phyloP scores from a whole-genome alignment of 2,329 filamentous ascomycete genomes.

The Amylocarpus encephaloides region DNA sequence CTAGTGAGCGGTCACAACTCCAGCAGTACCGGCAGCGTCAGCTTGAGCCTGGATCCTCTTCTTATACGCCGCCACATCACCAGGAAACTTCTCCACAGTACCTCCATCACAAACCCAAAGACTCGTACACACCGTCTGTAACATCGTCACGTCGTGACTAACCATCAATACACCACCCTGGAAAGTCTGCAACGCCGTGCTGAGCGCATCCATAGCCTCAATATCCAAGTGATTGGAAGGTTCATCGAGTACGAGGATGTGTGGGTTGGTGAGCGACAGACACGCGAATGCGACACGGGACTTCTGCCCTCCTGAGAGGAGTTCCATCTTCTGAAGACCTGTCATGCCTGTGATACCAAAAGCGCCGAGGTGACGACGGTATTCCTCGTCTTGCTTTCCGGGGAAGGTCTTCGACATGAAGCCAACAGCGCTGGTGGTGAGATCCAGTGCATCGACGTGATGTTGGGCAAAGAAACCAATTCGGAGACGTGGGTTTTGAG shows the following conservation, averaged over 20 bases:
- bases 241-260: slow-evolving; percentile 96
- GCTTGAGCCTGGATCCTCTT: slow-evolving; percentile 89
- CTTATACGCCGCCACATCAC: slow-evolving; percentile 95
- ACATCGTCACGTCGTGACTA: slow-evolving; percentile 97
- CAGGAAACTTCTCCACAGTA: slow-evolving; percentile 91
- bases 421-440: slow-evolving; percentile 80
- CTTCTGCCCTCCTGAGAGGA: slow-evolving; percentile 95
- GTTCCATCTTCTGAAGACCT: slow-evolving; percentile 88
- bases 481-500: slow-evolving; percentile 78
- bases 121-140: slow-evolving; percentile 90
- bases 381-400: slow-evolving; percentile 91
- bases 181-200: slow-evolving; percentile 76
- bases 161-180: slow-evolving; percentile 97
- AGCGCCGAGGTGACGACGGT: slow-evolving; percentile 87
- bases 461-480: slow-evolving; percentile 98
- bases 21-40: slow-evolving; percentile 59
- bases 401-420: slow-evolving; percentile 95
- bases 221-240: slow-evolving; percentile 99
- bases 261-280: slow-evolving; percentile 84
- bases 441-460: slow-evolving; percentile 91
- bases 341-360: slow-evolving; percentile 90
- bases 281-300: slow-evolving; percentile 98
- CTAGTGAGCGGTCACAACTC: slow-evolving; percentile 46
- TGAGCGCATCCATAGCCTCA: slow-evolving; percentile 91
- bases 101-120: slow-evolving; percentile 96